phyloP scores from a whole-genome alignment of 2,329 filamentous ascomycete genomes.

The Lecanicillium sp. region DNA sequence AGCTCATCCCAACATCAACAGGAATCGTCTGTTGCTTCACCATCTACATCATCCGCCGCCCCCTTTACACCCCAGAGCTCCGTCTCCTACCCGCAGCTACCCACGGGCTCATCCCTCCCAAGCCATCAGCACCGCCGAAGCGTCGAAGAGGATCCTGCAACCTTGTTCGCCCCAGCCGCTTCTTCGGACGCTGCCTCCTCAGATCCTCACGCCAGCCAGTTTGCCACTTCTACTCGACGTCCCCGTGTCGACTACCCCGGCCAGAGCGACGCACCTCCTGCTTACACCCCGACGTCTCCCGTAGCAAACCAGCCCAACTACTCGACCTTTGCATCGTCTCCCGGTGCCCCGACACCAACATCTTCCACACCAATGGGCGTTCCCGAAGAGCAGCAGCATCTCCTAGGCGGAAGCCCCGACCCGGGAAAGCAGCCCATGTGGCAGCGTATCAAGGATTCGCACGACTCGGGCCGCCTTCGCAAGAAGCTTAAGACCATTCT shows the following conservation, averaged over 20 bases:
- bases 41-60: constrained; percentile 7
- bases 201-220: constrained; percentile 2
- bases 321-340: constrained; percentile 30
- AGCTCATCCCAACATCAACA: constrained; percentile 6
- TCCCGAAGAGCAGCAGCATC: constrained; percentile 32
- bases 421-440: constrained; percentile 18
- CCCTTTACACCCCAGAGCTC: constrained; percentile 7
- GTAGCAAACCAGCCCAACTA: constrained; percentile 27
- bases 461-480: constrained; percentile 13
- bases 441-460: constrained; percentile 19
- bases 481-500: constrained; percentile 22
- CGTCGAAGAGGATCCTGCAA: constrained; percentile 15
- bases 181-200: not conserved
- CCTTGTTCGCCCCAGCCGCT: not conserved
- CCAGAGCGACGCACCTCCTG: constrained; percentile 37
- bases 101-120: not conserved
- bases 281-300: constrained; percentile 32
- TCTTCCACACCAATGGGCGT: constrained; percentile 29
- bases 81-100: not conserved
- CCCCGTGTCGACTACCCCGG: constrained; percentile 10
- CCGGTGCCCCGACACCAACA: not conserved
- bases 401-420: constrained; percentile 35
- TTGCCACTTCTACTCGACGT: not conserved
- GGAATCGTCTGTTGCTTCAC: constrained; percentile 5
- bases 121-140: constrained; percentile 15